phyloP scores from a whole-genome alignment of 73 alveolate species.

The Effrenium voratum region DNA sequence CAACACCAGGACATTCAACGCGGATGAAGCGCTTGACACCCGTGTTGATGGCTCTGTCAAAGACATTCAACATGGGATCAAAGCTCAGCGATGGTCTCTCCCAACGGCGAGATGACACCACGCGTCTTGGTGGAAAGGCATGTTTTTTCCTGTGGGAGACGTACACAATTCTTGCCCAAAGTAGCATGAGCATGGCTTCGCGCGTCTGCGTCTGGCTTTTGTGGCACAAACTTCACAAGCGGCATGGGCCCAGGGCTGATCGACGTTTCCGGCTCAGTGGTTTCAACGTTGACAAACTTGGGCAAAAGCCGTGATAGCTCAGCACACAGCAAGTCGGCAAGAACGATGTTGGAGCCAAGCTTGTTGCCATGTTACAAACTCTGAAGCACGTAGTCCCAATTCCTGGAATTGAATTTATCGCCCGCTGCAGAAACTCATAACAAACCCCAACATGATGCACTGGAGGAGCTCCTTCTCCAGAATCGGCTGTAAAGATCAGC shows the following conservation, averaged over 20 bases:
- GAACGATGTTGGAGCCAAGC: background rate
- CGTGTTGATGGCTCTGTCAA: too few relatives aligned
- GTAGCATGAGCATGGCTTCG: background rate
- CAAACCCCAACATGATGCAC: constrained; percentile 46
- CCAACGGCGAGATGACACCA: constrained; percentile 25
- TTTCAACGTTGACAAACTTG: constrained; percentile 23
- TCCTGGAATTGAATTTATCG: constrained; percentile 23
- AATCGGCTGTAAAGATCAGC: background rate
- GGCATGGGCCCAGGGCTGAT: background rate
- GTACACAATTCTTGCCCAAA: background rate
- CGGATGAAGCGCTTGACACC: background rate
- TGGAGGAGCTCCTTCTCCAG: constrained; percentile 8
- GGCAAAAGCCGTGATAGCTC: constrained; percentile 40
- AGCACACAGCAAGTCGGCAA: background rate
- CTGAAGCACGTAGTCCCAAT: constrained; percentile 29
- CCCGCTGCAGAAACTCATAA: constrained; percentile 54
- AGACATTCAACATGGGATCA: constrained; percentile 26
- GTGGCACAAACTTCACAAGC: background rate
- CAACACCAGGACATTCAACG: background rate
- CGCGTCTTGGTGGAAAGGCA: background rate
- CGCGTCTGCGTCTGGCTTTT: background rate
- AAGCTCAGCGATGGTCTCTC: constrained; percentile 60
- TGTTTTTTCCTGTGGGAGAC: background rate
- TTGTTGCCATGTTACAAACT: constrained; percentile 46
- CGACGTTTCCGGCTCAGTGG: background rate